Conservation (phyloP, 306 rosid genomes). For the Fragaria nilgerrensis region DNA sequence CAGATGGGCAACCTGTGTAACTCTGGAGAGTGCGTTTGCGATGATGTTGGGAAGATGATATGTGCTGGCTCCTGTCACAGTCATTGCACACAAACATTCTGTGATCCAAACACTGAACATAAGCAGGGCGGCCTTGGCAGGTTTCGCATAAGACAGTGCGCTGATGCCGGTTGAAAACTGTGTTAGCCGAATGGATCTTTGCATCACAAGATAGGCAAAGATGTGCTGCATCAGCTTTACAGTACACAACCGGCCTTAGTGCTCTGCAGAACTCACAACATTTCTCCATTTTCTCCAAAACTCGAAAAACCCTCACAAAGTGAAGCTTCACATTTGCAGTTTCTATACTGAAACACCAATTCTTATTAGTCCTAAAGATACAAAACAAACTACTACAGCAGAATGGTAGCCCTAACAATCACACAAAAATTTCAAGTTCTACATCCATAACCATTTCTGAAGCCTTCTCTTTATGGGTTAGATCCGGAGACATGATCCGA, state of each 20-base stretch:
- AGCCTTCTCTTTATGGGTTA: neutral
- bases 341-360: slow-evolving; percentile 18
- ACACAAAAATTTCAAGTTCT: neutral
- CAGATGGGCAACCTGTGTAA: slow-evolving; percentile 77
- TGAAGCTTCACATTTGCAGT: slow-evolving; percentile 16
- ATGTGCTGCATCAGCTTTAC: slow-evolving; percentile 81
- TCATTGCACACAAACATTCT: slow-evolving; percentile 56
- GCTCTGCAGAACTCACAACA: slow-evolving; percentile 73
- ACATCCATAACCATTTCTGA: neutral
- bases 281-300: slow-evolving; percentile 60
- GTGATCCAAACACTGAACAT: slow-evolving; percentile 60
- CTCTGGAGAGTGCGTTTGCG: slow-evolving; percentile 53
- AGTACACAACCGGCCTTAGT: slow-evolving; percentile 72
- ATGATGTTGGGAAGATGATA: slow-evolving; percentile 30
- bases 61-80: slow-evolving; percentile 62
- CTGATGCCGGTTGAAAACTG: slow-evolving; percentile 65
- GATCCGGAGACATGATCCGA: neutral
- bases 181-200: slow-evolving; percentile 81
- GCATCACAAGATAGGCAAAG: slow-evolving; percentile 91
- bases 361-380: neutral
- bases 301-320: slow-evolving; percentile 9
- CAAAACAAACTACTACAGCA: neutral
- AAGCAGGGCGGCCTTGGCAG: slow-evolving; percentile 52
- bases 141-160: slow-evolving; percentile 60
- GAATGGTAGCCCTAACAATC: neutral